phyloP scores from a whole-genome alignment of 305 asterid genomes.

The Fraxinus nigra region DNA sequence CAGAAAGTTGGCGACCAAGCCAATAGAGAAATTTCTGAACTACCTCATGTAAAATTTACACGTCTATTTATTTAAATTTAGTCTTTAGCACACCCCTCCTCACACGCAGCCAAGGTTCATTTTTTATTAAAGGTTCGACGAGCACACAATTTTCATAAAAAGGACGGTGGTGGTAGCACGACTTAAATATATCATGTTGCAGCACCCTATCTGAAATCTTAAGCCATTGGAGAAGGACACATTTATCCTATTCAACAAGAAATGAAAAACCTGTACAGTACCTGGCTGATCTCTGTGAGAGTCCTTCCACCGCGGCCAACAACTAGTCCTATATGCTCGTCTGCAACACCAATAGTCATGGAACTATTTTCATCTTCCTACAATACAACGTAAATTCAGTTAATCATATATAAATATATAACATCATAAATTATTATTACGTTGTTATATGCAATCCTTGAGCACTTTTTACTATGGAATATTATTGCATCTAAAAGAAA shows the following conservation, averaged over 20 bases:
- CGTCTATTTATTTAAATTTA: neutral
- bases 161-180: neutral
- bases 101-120: neutral
- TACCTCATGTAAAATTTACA: neutral
- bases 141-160: neutral
- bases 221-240: neutral
- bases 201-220: neutral
- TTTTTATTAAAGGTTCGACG: neutral
- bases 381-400: constrained; percentile 25
- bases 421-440: neutral
- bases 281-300: constrained; percentile 82
- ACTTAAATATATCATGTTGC: neutral
- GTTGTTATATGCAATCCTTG: neutral
- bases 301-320: constrained; percentile 90
- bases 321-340: constrained; percentile 79
- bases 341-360: constrained; percentile 81
- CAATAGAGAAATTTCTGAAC: neutral
- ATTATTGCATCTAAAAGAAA: constrained; percentile 6
- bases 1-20: neutral
- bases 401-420: neutral
- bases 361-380: constrained; percentile 69
- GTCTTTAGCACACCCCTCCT: neutral
- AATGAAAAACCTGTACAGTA: constrained; percentile 18
- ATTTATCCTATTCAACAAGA: neutral
- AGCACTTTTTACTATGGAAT: neutral